phyloP scores from a whole-genome alignment of 2,329 filamentous ascomycete species.

The Trichoderma guizhouense region DNA sequence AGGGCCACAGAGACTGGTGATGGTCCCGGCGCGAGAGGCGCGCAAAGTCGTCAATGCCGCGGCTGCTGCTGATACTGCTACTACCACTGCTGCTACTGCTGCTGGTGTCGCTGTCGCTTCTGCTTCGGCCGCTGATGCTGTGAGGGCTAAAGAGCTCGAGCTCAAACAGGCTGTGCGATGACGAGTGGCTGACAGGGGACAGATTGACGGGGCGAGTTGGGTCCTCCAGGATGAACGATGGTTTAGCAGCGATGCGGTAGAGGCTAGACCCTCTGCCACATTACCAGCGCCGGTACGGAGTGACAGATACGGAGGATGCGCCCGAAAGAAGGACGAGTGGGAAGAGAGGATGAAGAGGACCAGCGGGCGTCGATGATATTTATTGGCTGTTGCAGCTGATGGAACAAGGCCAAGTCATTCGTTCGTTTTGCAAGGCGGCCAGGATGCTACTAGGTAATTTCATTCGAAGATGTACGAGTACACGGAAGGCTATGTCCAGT shows the following conservation, averaged over 20 bases:
- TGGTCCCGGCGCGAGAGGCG: constrained; percentile 50
- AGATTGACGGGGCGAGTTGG: constrained; percentile 38
- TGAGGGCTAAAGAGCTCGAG: constrained; percentile 12
- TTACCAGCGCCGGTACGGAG: constrained; percentile 26
- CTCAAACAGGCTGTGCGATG: constrained; percentile 23
- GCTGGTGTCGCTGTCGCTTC: not conserved
- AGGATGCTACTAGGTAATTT: not conserved
- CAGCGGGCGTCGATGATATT: not conserved
- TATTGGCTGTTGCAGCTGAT: not conserved
- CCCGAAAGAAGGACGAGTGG: constrained; percentile 16
- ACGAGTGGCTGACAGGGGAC: constrained; percentile 16
- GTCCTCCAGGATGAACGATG: constrained; percentile 54
- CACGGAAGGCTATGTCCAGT: not conserved
- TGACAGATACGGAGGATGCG: constrained; percentile 28
- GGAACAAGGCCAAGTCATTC: not conserved
- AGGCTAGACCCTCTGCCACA: constrained; percentile 54
- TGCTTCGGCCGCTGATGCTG: not conserved
- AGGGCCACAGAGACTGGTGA: constrained; percentile 41
- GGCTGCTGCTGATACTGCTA: not conserved
- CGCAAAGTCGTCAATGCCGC: constrained; percentile 17
- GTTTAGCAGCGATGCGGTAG: constrained; percentile 48
- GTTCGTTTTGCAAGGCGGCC: not conserved
- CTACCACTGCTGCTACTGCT: not conserved
- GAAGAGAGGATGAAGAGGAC: not conserved
- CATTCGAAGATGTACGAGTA: not conserved